A percentile compares a stretch with the other conserved stretches of the same genome.
phyloP scores from a whole-genome alignment of 768 basidiomycete genomes.

The Glaciozyma martinii region DNA sequence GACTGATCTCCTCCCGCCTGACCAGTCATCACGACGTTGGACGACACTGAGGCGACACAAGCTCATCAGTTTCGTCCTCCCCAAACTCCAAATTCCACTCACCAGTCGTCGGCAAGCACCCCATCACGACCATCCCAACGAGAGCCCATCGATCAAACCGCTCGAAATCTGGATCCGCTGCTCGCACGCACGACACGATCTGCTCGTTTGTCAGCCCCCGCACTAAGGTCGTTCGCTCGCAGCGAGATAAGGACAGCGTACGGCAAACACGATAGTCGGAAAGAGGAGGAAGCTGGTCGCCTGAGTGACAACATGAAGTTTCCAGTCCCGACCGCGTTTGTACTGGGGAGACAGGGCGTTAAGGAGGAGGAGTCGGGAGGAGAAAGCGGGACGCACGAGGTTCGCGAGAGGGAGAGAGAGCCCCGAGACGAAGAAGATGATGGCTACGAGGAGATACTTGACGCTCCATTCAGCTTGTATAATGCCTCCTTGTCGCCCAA shows the following conservation, averaged over 20 bases:
- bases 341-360: not conserved
- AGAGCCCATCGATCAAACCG: conserved; percentile 33
- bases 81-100: not conserved
- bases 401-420: conserved; percentile 35
- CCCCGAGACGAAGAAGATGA: conserved; percentile 38
- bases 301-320: conserved; percentile 37
- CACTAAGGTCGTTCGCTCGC: not conserved
- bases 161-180: conserved; percentile 28
- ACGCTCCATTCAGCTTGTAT: conserved; percentile 34
- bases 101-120: conserved; percentile 9
- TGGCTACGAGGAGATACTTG: conserved; percentile 36
- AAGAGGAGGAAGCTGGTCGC: conserved; percentile 37
- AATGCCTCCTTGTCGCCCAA: conserved; percentile 34
- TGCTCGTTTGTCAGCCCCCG: not conserved
- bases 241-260: conserved; percentile 15
- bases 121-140: conserved; percentile 37
- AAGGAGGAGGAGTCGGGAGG: not conserved
- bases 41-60: conserved; percentile 21
- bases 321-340: conserved; percentile 31
- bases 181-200: conserved; percentile 29
- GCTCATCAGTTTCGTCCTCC: not conserved
- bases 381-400: conserved; percentile 24
- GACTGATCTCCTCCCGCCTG: conserved; percentile 37
- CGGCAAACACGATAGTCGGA: conserved; percentile 36
- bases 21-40: conserved; percentile 39